These are phyloP conservation scores for Claviceps digitariae DNA, from an alignment of 2,329 filamentous ascomycete genomes.

Conservation along the genomic window DNA sequence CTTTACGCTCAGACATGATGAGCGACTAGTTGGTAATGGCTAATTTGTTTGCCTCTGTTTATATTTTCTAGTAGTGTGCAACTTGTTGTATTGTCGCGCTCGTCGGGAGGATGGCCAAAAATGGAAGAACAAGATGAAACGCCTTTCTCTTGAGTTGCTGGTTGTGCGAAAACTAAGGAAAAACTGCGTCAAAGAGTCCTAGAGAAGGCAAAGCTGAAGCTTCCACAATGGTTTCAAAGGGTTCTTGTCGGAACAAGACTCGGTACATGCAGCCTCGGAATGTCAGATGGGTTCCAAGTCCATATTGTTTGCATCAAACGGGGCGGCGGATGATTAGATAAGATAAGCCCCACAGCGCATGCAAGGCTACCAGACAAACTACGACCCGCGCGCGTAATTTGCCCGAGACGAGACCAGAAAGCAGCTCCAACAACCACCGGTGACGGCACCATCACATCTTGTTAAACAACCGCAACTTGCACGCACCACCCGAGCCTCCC, in stretches of 20 bases:
- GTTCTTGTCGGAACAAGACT: neutral
- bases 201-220: neutral
- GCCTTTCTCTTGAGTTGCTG: neutral
- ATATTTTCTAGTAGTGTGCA: neutral
- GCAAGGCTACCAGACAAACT: constrained; percentile 1
- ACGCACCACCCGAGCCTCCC: neutral
- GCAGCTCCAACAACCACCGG: neutral
- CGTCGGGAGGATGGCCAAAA: neutral
- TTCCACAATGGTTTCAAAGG: neutral
- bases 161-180: too few relatives aligned
- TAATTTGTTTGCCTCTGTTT: neutral
- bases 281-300: too few relatives aligned
- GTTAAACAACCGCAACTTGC: neutral
- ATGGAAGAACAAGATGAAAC: neutral
- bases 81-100: neutral
- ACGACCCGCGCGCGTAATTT: too few relatives aligned
- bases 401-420: too few relatives aligned
- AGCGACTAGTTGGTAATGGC: constrained; percentile 8
- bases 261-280: neutral
- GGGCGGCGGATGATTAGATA: constrained; percentile 1
- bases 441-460: neutral
- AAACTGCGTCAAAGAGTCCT: too few relatives aligned
- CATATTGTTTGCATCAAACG: constrained; percentile 1
- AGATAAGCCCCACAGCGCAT: neutral
- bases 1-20: constrained; percentile 77